Conservation (phyloP, 257 asterid genomes). For the Rhazya stricta region DNA sequence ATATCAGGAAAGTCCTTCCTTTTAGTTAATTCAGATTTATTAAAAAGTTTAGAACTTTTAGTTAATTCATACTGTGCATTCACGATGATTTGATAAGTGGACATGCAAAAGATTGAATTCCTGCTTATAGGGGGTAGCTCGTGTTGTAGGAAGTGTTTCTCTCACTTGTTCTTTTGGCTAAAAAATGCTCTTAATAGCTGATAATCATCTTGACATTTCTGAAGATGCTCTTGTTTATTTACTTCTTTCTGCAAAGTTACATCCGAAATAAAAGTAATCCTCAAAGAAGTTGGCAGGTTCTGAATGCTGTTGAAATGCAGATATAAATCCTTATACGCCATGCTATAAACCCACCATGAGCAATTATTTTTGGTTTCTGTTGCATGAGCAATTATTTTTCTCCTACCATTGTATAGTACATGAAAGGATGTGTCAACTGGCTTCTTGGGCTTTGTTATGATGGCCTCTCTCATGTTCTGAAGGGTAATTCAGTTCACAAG, state of each 20-base stretch:
- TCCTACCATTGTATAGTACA: conserved; percentile 34
- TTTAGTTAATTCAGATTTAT: too few species aligned
- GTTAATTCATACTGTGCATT: background rate
- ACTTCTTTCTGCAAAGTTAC: background rate
- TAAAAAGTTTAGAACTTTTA: background rate
- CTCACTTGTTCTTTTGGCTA: background rate
- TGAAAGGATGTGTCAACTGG: conserved; percentile 42
- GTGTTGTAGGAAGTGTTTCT: background rate
- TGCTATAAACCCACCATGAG: background rate
- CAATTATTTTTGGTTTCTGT: background rate
- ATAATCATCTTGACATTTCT: background rate
- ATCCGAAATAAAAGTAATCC: background rate
- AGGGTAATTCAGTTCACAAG: conserved; percentile 53
- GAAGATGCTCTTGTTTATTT: background rate
- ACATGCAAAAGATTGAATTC: background rate
- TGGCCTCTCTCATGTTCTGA: conserved; percentile 61
- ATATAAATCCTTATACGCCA: background rate
- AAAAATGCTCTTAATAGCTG: background rate
- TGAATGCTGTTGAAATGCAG: background rate
- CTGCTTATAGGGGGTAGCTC: background rate
- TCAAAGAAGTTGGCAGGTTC: background rate
- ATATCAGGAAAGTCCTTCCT: background rate
- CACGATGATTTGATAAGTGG: background rate
- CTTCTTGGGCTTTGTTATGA: conserved; percentile 49
- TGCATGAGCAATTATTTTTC: conserved; percentile 24